These are phyloP conservation scores for Triticum urartu DNA, from an alignment of 176 grass and related monocot species.

Conservation along the genomic window DNA sequence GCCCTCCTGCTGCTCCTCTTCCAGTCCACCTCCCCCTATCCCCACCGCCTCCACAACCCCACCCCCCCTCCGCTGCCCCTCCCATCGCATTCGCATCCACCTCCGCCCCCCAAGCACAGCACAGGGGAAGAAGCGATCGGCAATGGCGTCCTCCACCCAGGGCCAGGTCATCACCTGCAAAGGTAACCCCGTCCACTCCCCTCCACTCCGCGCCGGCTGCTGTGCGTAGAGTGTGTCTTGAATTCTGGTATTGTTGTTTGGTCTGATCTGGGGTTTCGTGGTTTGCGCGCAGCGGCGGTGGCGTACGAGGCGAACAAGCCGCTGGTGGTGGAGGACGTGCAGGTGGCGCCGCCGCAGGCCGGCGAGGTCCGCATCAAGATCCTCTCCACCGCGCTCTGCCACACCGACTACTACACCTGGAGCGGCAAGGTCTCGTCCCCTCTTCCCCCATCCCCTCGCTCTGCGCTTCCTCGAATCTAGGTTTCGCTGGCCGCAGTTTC, in stretches of 20 bases:
- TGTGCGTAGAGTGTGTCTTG: background rate
- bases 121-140: background rate
- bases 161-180: conserved; percentile 99
- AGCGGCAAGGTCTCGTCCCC: conserved; percentile 84
- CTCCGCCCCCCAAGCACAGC: no score
- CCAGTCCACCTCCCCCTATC: background rate
- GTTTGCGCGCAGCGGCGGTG: conserved; percentile 64
- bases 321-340: conserved; percentile 88
- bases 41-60: background rate
- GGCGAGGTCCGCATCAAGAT: conserved; percentile 94
- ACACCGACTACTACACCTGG: conserved; percentile 98
- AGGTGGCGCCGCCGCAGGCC: conserved; percentile 96
- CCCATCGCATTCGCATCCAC: no score
- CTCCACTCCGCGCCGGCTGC: background rate
- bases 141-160: conserved; percentile 59
- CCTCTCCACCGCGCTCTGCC: conserved; percentile 88
- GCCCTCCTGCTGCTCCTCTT: no score
- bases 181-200: conserved; percentile 39
- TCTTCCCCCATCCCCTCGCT: no score
- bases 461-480: conserved; percentile 21
- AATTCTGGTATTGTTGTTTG: background rate
- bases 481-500: conserved; percentile 15
- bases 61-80: background rate
- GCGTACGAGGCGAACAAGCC: conserved; percentile 89
- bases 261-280: conserved; percentile 30